Conservation (phyloP, 2,329 filamentous ascomycete genomes). For the Cytospora paraplurivora region DNA sequence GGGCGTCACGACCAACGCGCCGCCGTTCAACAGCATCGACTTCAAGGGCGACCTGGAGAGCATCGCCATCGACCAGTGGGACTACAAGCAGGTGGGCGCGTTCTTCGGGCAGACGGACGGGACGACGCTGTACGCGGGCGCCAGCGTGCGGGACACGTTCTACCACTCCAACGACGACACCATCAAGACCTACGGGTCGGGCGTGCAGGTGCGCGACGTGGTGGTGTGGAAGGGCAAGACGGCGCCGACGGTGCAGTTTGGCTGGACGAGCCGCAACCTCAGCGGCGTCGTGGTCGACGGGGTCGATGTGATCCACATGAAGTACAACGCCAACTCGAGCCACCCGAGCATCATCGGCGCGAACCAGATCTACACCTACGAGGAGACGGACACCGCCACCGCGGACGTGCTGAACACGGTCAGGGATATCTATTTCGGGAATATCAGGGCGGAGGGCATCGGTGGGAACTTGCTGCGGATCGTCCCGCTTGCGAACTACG, state of each 20-base stretch:
- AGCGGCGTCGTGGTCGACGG: constrained; percentile 34
- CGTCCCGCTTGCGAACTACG: constrained; percentile 28
- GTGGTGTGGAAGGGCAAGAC: constrained; percentile 39
- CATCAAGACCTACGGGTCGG: constrained; percentile 41
- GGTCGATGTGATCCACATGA: constrained; percentile 36
- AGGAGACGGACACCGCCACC: constrained; percentile 29
- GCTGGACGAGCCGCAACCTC: constrained; percentile 38
- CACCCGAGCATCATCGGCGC: constrained; percentile 33
- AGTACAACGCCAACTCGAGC: constrained; percentile 31
- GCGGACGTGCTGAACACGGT: constrained; percentile 26
- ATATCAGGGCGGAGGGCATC: constrained; percentile 29
- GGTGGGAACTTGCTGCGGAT: constrained; percentile 29
- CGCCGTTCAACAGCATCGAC: constrained; percentile 44
- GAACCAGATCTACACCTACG: constrained; percentile 30
- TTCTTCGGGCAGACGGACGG: constrained; percentile 43
- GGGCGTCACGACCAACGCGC: constrained; percentile 39
- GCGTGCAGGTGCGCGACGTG: constrained; percentile 32
- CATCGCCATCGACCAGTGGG: constrained; percentile 34
- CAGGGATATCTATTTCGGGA: constrained; percentile 27
- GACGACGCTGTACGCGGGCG: constrained; percentile 39
- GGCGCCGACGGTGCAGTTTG: constrained; percentile 41
- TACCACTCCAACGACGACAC: constrained; percentile 42
- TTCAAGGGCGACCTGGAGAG: constrained; percentile 30
- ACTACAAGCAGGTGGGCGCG: constrained; percentile 44
- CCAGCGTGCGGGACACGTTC: constrained; percentile 38